Percentiles rank a stretch among this genome's conserved stretches.
These are phyloP conservation scores for Hortaea werneckii DNA, from an alignment of 2,329 filamentous ascomycete genomes.

Conservation along the genomic window DNA sequence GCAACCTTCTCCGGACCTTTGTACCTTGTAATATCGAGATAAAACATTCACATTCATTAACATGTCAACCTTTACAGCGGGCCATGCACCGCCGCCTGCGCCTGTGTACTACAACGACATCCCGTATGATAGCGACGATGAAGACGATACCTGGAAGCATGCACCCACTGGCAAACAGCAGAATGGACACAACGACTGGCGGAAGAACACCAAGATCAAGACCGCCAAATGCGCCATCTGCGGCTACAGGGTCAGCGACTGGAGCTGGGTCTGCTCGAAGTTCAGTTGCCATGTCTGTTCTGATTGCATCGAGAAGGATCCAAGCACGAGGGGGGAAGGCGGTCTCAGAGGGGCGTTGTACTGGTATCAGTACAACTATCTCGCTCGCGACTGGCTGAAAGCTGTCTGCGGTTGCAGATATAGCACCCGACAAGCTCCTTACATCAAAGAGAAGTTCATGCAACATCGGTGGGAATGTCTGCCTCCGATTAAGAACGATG, in stretches of 20 bases:
- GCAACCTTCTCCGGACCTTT: too few species aligned
- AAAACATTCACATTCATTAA: too few species aligned
- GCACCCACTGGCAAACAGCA: background rate
- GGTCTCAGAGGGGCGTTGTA: background rate
- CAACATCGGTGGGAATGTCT: background rate
- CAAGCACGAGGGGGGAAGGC: background rate
- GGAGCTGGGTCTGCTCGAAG: conserved; percentile 8
- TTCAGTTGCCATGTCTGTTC: conserved; percentile 12
- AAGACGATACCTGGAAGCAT: background rate
- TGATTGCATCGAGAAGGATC: conserved; percentile 7
- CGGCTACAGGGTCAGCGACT: conserved; percentile 8
- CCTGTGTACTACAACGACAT: background rate
- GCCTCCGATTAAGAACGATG: background rate
- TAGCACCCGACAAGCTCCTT: background rate
- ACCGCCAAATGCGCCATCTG: conserved; percentile 17
- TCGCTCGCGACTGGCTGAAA: conserved; percentile 3
- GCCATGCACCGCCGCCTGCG: background rate
- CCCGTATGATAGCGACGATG: background rate
- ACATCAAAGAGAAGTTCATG: background rate
- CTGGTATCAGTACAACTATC: conserved; percentile 5
- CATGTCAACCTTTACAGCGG: too few species aligned
- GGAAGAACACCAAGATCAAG: conserved; percentile 8
- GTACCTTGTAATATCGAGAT: too few species aligned
- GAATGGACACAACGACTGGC: conserved; percentile 7
- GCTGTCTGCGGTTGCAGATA: conserved; percentile 10